Evolutionary conservation across 768 basidiomycete species (phyloP).

Genomic region (Phylloporus scabripes): DNA sequence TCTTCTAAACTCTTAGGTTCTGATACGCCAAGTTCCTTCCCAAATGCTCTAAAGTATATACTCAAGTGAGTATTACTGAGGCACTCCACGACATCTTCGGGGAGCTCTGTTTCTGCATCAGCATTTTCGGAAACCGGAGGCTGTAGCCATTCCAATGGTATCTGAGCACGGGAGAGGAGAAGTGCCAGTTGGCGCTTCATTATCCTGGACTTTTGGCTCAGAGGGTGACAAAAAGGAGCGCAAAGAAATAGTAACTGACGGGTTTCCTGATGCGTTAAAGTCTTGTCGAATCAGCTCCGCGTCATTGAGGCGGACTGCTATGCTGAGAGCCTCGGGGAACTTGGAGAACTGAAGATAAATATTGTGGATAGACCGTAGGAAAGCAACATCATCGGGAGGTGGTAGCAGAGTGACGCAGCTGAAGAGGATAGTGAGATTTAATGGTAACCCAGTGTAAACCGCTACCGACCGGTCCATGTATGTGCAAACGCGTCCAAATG

Average conservation of each 20-base stretch:
- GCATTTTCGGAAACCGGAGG: slow-evolving; percentile 43
- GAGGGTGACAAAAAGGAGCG: neutral
- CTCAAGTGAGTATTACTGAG: slow-evolving; percentile 84
- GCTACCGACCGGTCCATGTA: slow-evolving; percentile 86
- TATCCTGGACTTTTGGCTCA: slow-evolving; percentile 37
- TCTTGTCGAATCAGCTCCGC: slow-evolving; percentile 76
- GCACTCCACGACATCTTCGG: slow-evolving; percentile 80
- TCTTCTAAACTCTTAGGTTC: slow-evolving; percentile 93
- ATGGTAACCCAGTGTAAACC: neutral
- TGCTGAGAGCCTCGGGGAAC: slow-evolving; percentile 85
- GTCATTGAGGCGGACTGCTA: slow-evolving; percentile 83
- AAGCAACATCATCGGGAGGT: slow-evolving; percentile 86
- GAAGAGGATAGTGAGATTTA: slow-evolving; percentile 3
- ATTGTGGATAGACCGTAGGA: slow-evolving; percentile 81
- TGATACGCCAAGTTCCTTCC: slow-evolving; percentile 85
- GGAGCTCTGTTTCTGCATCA: slow-evolving; percentile 60
- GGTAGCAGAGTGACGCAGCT: slow-evolving; percentile 87
- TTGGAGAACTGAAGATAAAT: slow-evolving; percentile 85
- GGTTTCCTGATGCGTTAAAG: slow-evolving; percentile 86
- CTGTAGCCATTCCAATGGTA: slow-evolving; percentile 87
- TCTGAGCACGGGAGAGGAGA: slow-evolving; percentile 86
- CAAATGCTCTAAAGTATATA: slow-evolving; percentile 81
- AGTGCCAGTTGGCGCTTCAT: slow-evolving; percentile 97
- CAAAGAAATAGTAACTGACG: slow-evolving; percentile 42
- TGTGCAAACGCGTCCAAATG: slow-evolving; percentile 82